Evolutionary conservation across 2,329 filamentous ascomycete genomes (phyloP), one percentile per base, ranked within the genome.

Genomic region (Sporothrix humicola): DNA sequence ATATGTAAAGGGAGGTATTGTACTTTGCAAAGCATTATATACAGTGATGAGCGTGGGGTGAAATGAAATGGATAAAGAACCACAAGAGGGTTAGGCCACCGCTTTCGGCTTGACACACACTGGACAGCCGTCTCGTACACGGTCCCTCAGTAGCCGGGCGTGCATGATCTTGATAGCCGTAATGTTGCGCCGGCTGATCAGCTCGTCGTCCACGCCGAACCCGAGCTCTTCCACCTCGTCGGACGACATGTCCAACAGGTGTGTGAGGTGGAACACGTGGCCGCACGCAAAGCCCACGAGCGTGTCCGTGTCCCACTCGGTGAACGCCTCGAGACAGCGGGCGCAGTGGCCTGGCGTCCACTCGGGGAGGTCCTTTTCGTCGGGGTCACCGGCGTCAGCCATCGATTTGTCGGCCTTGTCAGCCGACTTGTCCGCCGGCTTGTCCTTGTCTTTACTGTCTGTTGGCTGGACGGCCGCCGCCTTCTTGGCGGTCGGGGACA

Each of bases 161-260:
- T 94, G 93, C 76, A 93, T 96, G 42, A 97, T 94, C 82, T 98
- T 98, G 44, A 91, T 89, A 0, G 93, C 93, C 7, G 98, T 90
- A 71, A 92, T 93, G 73, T 91, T 86, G 8, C 87, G 86, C 37
- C 82, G 81, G 72, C 81, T 81, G 17, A 83, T 80, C 12, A 82
- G 80, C 17, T 82, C 83, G 50, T 85, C 83, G 56, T 82, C 83
- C 3, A 71, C 70, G 81, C 83, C 83, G 42, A 87, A 82, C 2
- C 85, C 83, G 7, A 74, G 66, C 46, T 61, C 73, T 20, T 44
- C 79, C 37, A 80, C 81, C 80, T 82, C 85, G 72, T 78, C 86
- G 52, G 83, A 82, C 61, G 86, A 80, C 69, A 90, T 76, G 76
- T 86, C 85, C 15, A 95, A 81, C 20, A 96, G 82, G 78, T 95